These are phyloP conservation scores for Zygnema cylindricum DNA, from an alignment of 139 green algal genomes.

Conservation along the genomic window DNA sequence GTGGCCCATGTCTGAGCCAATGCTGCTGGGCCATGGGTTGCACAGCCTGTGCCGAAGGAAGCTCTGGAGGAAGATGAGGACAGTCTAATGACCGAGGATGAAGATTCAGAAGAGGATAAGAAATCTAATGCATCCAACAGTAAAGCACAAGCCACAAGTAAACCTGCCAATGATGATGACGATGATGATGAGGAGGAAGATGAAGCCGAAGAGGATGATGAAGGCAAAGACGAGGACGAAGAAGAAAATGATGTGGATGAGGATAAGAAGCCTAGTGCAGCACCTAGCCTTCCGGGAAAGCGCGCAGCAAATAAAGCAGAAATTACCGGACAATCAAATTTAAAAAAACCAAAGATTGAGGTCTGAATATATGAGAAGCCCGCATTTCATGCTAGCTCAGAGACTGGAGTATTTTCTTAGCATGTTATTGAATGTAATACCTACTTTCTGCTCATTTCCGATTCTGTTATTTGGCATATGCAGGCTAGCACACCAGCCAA, in stretches of 20 bases:
- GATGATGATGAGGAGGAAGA: constrained; percentile 42
- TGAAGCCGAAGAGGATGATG: constrained; percentile 30
- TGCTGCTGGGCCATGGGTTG: background rate
- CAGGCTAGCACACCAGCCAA: constrained; percentile 27
- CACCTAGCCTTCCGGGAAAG: background rate
- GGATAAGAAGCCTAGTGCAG: background rate
- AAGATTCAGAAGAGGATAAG: constrained; percentile 10
- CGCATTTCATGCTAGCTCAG: too few relatives aligned
- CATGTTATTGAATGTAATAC: too few relatives aligned
- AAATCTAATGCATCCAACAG: background rate
- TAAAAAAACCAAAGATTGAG: background rate
- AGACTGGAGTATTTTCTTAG: too few relatives aligned
- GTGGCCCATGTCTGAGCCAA: constrained; percentile 1
- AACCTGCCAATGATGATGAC: constrained; percentile 9
- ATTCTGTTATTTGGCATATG: background rate
- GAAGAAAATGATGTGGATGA: background rate
- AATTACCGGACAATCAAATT: background rate
- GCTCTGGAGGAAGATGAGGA: background rate
- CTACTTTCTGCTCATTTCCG: too few relatives aligned
- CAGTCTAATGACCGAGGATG: background rate
- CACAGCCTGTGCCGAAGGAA: background rate
- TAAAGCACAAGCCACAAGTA: background rate
- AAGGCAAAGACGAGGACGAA: constrained; percentile 16
- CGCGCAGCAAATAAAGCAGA: constrained; percentile 17
- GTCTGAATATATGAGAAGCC: too few relatives aligned